Evolutionary conservation across 1,139 yeast genomes (phyloP).

Genomic region (Geotrichum cucujoidarum): DNA sequence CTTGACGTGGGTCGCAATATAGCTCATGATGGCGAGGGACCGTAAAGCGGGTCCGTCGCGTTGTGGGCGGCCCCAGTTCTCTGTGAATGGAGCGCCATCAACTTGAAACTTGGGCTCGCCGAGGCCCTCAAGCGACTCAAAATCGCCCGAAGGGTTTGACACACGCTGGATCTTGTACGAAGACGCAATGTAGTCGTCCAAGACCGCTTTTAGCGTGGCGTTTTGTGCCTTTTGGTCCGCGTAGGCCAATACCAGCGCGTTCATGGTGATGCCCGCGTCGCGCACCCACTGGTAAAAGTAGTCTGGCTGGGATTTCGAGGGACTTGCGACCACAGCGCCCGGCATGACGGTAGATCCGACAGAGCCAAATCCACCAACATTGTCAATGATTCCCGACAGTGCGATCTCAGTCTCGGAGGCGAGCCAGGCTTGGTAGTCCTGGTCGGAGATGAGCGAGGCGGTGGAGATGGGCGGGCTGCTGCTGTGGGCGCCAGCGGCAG

Average conservation of each 20-base stretch:
- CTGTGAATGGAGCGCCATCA: conserved; percentile 59
- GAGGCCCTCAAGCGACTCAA: conserved; percentile 49
- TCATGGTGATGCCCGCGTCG: conserved; percentile 80
- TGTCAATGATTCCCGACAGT: conserved; percentile 51
- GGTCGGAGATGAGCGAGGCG: conserved; percentile 23
- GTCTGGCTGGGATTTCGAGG: conserved; percentile 63
- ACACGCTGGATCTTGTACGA: conserved; percentile 58
- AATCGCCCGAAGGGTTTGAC: conserved; percentile 64
- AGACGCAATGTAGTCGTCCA: conserved; percentile 60
- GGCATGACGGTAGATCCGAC: conserved; percentile 40
- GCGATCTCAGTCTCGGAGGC: conserved; percentile 47
- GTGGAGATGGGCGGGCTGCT: no score
- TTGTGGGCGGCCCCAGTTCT: conserved; percentile 92
- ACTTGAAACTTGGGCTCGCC: conserved; percentile 88
- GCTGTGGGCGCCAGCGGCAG: no score
- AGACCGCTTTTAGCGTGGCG: conserved; percentile 34
- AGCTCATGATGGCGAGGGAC: conserved; percentile 57
- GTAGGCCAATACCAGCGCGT: conserved; percentile 55
- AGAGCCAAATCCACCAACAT: conserved; percentile 53
- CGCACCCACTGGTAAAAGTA: conserved; percentile 85
- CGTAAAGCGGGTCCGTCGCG: conserved; percentile 91
- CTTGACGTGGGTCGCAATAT: conserved; percentile 44
- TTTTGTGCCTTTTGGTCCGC: conserved; percentile 38
- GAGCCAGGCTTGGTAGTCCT: conserved; percentile 57
- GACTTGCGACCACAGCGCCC: conserved; percentile 84